Evolutionary conservation across 352 stramenopile species (phyloP).

Genomic region (Blastocystis sp.): DNA sequence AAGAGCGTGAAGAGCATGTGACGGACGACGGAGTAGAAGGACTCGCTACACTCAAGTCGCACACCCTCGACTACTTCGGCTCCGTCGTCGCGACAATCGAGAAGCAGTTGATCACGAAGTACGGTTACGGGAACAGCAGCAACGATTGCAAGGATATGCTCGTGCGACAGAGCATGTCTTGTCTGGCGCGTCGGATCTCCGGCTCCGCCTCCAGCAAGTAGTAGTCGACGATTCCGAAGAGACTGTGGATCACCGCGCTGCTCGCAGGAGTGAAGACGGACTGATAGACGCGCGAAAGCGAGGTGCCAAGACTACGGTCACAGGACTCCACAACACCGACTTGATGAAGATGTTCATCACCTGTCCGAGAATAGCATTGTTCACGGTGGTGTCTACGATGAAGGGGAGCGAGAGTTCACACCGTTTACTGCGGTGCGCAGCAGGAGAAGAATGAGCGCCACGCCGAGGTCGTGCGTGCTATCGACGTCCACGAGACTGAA

Average conservation of each 20-base stretch:
- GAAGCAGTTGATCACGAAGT: constrained; percentile 48
- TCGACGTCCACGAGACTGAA: constrained; percentile 30
- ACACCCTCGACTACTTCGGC: neutral
- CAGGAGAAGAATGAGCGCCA: constrained; percentile 2
- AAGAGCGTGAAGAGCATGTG: constrained; percentile 50
- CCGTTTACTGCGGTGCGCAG: neutral
- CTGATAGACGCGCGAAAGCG: constrained; percentile 28
- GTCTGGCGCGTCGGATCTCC: neutral
- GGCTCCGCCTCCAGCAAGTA: constrained; percentile 22
- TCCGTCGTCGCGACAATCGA: constrained; percentile 27
- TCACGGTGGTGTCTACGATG: neutral
- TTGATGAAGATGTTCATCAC: constrained; percentile 48
- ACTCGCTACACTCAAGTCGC: neutral
- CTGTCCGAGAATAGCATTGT: neutral
- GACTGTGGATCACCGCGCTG: neutral
- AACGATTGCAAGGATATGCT: constrained; percentile 15
- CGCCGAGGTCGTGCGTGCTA: neutral
- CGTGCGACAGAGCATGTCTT: constrained; percentile 36
- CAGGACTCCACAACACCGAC: neutral
- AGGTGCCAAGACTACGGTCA: constrained; percentile 15
- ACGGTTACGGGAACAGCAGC: neutral
- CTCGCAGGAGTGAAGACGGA: neutral
- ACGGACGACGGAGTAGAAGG: neutral
- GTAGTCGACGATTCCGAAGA: constrained; percentile 42
- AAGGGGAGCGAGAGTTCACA: neutral